Evolutionary conservation across 805 yeast species (phyloP).

Genomic region (Pichia nakasei): DNA sequence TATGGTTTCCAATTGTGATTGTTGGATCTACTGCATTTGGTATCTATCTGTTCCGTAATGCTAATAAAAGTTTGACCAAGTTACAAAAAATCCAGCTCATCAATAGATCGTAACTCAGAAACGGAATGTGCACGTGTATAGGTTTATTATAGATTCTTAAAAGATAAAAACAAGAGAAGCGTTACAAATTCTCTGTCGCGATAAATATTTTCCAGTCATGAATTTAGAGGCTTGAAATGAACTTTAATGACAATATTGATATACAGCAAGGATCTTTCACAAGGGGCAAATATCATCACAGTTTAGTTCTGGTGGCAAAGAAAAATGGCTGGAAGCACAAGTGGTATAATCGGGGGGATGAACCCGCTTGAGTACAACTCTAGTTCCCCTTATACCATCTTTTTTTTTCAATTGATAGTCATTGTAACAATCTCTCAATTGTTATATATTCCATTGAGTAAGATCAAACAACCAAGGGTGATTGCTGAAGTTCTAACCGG

Average conservation of each 20-base stretch:
- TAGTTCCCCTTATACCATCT: slow-evolving; percentile 55
- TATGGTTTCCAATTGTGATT: slow-evolving; percentile 54
- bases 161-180: too few species aligned
- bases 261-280: too few species aligned
- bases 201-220: too few species aligned
- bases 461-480: slow-evolving; percentile 66
- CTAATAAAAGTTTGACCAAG: slow-evolving; percentile 49
- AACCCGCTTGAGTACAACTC: slow-evolving; percentile 58
- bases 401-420: slow-evolving; percentile 59
- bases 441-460: slow-evolving; percentile 51
- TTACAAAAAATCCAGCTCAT: slow-evolving; percentile 53
- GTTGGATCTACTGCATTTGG: slow-evolving; percentile 34
- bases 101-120: background rate
- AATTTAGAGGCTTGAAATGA: too few species aligned
- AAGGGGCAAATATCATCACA: too few species aligned
- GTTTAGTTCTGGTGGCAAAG: too few species aligned
- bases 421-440: slow-evolving; percentile 53
- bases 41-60: slow-evolving; percentile 39
- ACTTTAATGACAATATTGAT: too few species aligned
- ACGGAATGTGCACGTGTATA: too few species aligned
- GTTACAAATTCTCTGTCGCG: too few species aligned
- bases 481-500: slow-evolving; percentile 79
- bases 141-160: too few species aligned
- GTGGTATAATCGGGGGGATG: slow-evolving; percentile 61
- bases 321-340: slow-evolving; percentile 9